Base-by-base conservation (phyloP, 2,329 filamentous ascomycete genomes). In the Apiospora rasikravindrae region DNA sequence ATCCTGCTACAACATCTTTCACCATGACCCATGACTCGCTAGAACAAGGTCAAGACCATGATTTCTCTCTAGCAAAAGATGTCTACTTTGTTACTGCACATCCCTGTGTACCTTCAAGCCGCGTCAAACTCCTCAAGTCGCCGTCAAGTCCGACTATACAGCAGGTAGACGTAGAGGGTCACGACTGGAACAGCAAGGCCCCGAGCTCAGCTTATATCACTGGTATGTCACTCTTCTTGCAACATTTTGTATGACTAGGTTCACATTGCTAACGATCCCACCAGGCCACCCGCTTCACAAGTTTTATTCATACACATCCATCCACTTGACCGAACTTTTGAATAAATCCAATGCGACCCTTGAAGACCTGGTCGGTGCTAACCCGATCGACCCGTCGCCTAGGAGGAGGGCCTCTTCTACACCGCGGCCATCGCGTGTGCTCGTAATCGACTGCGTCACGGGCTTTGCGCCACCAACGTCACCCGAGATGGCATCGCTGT, bases 51-150 rank as follows among this genome's bases (percentile, higher is more conserved):
- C 76, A 80, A 37, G 77, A 86, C 71, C 76, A 85, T 70, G 83
- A 83, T 1, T 84, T 87, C 69, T 77, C 84, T 0, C 80, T 93
- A 13, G 80, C 82, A 7, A 88, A 90, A 74, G 90, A 92, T 72
- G 85, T 92, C 29, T 88, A 87, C 75, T 92, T 92, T 77, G 88
- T 92, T 24, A 92, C 91, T 0, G 90, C 90, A 0, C 89, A 92
- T 75, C 91, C 91, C 0, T 93, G 91, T 76, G 86, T 88, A 6
- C 86, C 88, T 1, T 89, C 89, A 1, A 84, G 85, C 69, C 85
- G 87, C 71, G 87, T 90, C 2, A 87, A 86, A 73, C 87, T 91
- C 71, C 77, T 91, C 69, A 89, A 88, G 77, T 89, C 89, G 19
- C 87, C 89, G 0, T 86, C 86, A 0, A 91, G 88, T 76, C 88